phyloP scores from a whole-genome alignment of 2,329 filamentous ascomycete genomes.

The Exophiala dermatitidis region DNA sequence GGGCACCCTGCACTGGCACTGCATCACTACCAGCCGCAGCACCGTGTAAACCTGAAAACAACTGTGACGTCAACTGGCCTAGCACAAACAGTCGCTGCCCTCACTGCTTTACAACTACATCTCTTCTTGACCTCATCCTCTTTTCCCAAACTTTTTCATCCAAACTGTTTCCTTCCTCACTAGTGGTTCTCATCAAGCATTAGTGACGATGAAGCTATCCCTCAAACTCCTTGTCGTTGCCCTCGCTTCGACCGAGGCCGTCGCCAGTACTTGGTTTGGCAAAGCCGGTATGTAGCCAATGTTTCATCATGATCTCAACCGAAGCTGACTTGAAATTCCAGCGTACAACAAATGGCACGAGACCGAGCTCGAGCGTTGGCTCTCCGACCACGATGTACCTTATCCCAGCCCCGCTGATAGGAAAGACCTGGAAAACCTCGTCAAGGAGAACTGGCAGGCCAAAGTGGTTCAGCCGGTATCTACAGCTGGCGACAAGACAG shows the following conservation, averaged over 20 bases:
- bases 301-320: background rate
- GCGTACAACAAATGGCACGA: conserved; percentile 99
- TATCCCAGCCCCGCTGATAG: conserved; percentile 87
- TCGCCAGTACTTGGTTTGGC: conserved; percentile 74
- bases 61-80: conserved; percentile 1
- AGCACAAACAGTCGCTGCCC: background rate
- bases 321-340: conserved; percentile 36
- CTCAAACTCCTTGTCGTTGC: conserved; percentile 63
- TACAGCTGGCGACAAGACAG: conserved; percentile 68
- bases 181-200: background rate
- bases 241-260: conserved; percentile 60
- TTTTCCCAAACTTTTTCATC: background rate
- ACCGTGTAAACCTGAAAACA: background rate
- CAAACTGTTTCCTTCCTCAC: conserved; percentile 6
- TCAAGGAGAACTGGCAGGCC: conserved; percentile 81
- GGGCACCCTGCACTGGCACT: background rate
- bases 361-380: conserved; percentile 94
- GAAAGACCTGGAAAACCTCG: conserved; percentile 86
- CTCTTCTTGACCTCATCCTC: background rate
- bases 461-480: conserved; percentile 67
- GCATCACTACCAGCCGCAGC: background rate
- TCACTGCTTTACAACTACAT: background rate
- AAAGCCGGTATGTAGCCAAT: conserved; percentile 62
- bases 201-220: conserved; percentile 65
- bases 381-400: conserved; percentile 83